Evolutionary conservation across 1,284 basidiomycete species (phyloP).

Genomic region (Schizophyllum commune): DNA sequence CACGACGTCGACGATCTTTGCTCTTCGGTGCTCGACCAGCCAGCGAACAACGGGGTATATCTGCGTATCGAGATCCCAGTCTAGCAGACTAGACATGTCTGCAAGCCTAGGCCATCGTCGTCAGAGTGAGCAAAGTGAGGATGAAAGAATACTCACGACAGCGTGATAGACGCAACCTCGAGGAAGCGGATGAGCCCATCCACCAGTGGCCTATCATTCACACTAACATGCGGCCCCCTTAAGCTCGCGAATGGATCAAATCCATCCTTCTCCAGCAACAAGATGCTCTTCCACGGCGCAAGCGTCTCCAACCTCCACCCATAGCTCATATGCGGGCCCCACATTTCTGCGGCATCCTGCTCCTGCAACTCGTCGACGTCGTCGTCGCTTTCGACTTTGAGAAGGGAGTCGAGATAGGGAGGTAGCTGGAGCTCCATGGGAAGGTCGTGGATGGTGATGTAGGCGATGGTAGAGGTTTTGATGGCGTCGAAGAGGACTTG

Average conservation of each 20-base stretch:
- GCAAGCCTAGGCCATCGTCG: slow-evolving; percentile 64
- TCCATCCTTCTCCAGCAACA: slow-evolving; percentile 61
- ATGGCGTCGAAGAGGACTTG: slow-evolving; percentile 69
- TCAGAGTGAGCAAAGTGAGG: no score
- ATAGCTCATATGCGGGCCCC: slow-evolving; percentile 62
- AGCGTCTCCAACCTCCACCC: slow-evolving; percentile 70
- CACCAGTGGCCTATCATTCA: slow-evolving; percentile 58
- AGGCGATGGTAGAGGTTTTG: slow-evolving; percentile 64
- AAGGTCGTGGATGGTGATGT: slow-evolving; percentile 67
- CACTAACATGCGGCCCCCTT: slow-evolving; percentile 50
- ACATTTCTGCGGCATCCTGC: slow-evolving; percentile 42
- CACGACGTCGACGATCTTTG: slow-evolving; percentile 83
- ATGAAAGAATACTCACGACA: no score
- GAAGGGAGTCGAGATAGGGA: slow-evolving; percentile 61
- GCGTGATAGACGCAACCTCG: slow-evolving; percentile 54
- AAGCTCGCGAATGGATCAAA: slow-evolving; percentile 57
- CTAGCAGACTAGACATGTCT: slow-evolving; percentile 80
- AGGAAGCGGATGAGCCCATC: slow-evolving; percentile 64
- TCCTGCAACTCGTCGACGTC: slow-evolving; percentile 33
- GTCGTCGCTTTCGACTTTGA: slow-evolving; percentile 55
- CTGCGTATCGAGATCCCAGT: slow-evolving; percentile 82
- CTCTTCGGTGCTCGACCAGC: slow-evolving; percentile 85
- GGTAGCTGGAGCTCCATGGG: slow-evolving; percentile 79
- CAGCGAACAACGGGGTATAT: slow-evolving; percentile 85
- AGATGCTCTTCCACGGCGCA: slow-evolving; percentile 88